Conservation (phyloP, 164 flowering plant genomes). For the grape (Vitis vinifera) region DNA sequence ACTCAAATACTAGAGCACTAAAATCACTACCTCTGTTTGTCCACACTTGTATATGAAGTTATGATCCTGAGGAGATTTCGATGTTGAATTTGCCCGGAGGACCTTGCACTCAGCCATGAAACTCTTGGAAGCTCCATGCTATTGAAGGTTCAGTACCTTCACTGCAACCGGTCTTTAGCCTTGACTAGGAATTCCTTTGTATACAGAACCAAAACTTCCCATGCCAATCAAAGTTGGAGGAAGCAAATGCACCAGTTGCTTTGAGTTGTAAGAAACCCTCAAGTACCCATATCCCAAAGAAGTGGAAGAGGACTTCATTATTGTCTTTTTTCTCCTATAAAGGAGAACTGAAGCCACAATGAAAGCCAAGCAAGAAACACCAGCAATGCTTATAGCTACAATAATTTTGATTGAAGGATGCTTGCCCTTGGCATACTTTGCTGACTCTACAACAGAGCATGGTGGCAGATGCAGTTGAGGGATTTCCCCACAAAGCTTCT, state of each 20-base stretch:
- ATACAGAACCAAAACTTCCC: conserved; percentile 34
- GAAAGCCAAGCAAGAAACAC: not conserved
- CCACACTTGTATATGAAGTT: too few relatives aligned
- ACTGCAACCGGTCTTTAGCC: too few relatives aligned
- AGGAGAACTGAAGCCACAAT: not conserved
- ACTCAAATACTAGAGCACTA: too few relatives aligned
- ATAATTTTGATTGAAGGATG: not conserved
- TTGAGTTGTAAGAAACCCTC: conserved; percentile 21
- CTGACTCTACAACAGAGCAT: conserved; percentile 10
- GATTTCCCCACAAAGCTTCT: conserved; percentile 39
- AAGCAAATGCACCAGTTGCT: conserved; percentile 28
- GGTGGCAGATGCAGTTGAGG: conserved; percentile 22
- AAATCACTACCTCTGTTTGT: too few relatives aligned
- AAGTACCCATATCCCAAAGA: not conserved
- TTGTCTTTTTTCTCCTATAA: conserved; percentile 7
- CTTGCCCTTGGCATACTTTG: not conserved
- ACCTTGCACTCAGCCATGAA: too few relatives aligned
- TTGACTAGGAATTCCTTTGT: conserved; percentile 2
- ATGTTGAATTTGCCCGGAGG: too few relatives aligned
- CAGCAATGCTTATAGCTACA: not conserved
- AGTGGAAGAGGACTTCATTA: not conserved
- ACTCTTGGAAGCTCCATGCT: too few relatives aligned
- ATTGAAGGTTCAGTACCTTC: too few relatives aligned
- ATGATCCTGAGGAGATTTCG: too few relatives aligned
- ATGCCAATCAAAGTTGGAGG: conserved; percentile 27